Base-by-base conservation (phyloP, 768 basidiomycete genomes). In the Termitomyces sp. region DNA sequence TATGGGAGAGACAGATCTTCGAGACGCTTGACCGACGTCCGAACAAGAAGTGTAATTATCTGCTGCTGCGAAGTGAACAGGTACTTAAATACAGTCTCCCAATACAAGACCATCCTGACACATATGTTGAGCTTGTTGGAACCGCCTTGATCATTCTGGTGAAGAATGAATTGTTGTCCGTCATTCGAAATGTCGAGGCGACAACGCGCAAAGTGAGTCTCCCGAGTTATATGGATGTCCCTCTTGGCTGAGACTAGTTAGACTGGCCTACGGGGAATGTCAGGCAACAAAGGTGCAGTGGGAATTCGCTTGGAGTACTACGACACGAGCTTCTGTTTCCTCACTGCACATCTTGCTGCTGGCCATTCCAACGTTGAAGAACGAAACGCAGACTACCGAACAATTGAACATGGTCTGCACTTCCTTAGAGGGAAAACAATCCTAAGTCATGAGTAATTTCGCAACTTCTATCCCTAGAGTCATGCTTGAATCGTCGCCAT, bases 321-420 rank as follows among this genome's bases (percentile, higher is more conserved):
- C 60, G 93, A 95, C 65, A 90, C 95, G 9, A 88, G 82, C 54
- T 88, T 98, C 64, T 99, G 97, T 71, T 95, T 98, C 72, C 68
- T 99, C 58, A 98, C 96, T 9, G 93, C 92, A 3, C 97, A 98
- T 70, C 79, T 98, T 41, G 95, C 97, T 15, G 95, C 97, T n/a
- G 97, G 97, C 7, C 94, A 97, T 64, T 66, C 80, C 6, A 96
- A 96, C 63, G 76, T 93, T 3, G 87, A 88, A 34, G 97, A 98
- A 67, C 81, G 97, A 26, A 94, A 98, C 64, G 79, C 85, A 11
- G 97, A 99, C 70, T 98, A 94, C 64, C 75, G 80, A 53, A 98
- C 97, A 6, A 96, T 99, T 53, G 77, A 77, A 10, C 78, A 81
- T 48, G 92, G 89, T 1, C 67, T 99, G 34, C 88, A 91, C 58